Base-by-base conservation (phyloP, 495 filamentous ascomycete genomes). In the Penicillium ucsense region DNA sequence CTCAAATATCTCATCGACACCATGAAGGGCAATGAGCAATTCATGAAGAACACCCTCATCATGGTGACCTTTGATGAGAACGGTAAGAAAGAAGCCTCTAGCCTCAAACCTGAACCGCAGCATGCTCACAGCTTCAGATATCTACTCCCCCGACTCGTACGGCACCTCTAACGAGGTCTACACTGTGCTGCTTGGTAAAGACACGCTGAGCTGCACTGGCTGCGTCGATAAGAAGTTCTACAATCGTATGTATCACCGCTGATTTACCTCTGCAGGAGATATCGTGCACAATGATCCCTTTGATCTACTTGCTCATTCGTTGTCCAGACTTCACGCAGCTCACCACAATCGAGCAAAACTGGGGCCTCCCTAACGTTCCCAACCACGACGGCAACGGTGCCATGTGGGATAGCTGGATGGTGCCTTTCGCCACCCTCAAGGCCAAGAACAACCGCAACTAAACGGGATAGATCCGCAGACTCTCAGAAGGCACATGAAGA, bases 1-100 rank as follows among this genome's bases (percentile, higher is more conserved):
- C 35, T 39, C 5, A 48, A 47, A 27, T 46, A 40, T 11, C 57
- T 67, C 39, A 51, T 70, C 34, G 56, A 65, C 34, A 66, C 65
- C 2, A 60, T 70, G 11, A 50, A 64, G 12, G 49, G 45, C 47
- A 60, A 70, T 45, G 51, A 52, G 38, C 52, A 59, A 8, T 70
- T 70, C 41, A 68, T 68, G 65, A 56, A 68, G 10, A 61, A 63
- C 51, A 70, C 67, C 10, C 53, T 68, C 0, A 55, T 70, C 40
- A 52, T 70, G 4, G 35, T 70, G n/a, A 70, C 65, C 20, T 70
- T 70, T 36, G 66, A 70, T 38, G 66, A 70, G 46, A 68, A 66
- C 43, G 52, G 49, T 51, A 47, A 36, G 49, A 31, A 20, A 3
- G n/a, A 2, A 0, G 27, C 7, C 6, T 31, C 9, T 6, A 5